These are phyloP conservation scores for Diaporthe helianthi DNA, from an alignment of 2,329 filamentous ascomycete genomes.

Conservation along the genomic window DNA sequence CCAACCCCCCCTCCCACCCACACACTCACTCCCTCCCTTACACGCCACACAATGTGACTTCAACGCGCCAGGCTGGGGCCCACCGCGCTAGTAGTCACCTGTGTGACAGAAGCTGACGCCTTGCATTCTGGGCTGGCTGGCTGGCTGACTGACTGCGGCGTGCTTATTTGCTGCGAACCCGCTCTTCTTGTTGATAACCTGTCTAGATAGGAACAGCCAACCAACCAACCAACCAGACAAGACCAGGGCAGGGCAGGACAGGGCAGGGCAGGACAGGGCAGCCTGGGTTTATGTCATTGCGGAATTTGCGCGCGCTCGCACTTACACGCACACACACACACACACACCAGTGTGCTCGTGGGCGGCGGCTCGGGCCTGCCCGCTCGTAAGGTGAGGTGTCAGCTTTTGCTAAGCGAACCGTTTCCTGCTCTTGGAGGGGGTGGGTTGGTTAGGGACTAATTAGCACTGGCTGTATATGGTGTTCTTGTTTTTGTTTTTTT, in stretches of 20 bases:
- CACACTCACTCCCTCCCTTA: too few relatives aligned
- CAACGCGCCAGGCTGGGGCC: neutral
- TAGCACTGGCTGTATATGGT: too few relatives aligned
- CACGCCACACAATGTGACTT: neutral
- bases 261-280: too few relatives aligned
- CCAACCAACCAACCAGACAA: neutral
- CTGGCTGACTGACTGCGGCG: too few relatives aligned
- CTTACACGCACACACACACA: neutral
- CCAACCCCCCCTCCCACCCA: neutral
- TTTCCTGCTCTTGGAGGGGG: neutral
- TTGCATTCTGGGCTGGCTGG: neutral
- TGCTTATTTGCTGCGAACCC: conserved; percentile 5
- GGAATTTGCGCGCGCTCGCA: neutral
- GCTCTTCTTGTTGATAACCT: neutral
- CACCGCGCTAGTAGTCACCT: neutral
- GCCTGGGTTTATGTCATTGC: neutral
- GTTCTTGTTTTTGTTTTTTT: neutral
- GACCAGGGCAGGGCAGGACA: neutral
- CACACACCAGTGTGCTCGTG: neutral
- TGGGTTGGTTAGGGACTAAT: too few relatives aligned
- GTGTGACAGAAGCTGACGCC: conserved; percentile 16
- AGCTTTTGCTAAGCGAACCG: neutral
- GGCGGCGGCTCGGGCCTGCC: conserved; percentile 20
- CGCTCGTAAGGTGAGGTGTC: conserved; percentile 5
- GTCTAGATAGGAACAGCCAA: too few relatives aligned